Conservation (phyloP, 495 filamentous ascomycete species). For the Friedmanniomyces endolithicus region DNA sequence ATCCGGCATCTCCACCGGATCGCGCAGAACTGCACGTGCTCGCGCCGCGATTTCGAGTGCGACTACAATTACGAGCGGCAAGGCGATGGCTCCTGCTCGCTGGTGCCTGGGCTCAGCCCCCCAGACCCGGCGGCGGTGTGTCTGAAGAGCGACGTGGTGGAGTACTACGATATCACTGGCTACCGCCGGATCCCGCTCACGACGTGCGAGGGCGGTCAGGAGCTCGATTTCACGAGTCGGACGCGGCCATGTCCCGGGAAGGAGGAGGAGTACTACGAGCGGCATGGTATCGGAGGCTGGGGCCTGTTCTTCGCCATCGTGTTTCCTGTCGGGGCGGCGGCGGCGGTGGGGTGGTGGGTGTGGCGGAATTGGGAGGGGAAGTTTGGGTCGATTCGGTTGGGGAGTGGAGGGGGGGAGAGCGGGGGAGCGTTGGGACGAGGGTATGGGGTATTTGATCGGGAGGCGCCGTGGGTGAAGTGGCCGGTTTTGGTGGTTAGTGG, state of each 20-base stretch:
- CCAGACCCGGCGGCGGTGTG: slow-evolving; percentile 58
- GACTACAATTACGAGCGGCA: slow-evolving; percentile 87
- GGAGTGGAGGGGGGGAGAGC: slow-evolving; percentile 40
- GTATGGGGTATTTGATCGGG: slow-evolving; percentile 41
- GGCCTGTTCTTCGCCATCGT: slow-evolving; percentile 81
- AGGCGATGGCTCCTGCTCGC: slow-evolving; percentile 57
- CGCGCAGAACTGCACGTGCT: slow-evolving; percentile 66
- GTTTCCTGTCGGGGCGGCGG: slow-evolving; percentile 56
- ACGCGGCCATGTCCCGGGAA: slow-evolving; percentile 55
- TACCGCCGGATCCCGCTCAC: slow-evolving; percentile 85
- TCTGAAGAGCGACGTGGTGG: slow-evolving; percentile 49
- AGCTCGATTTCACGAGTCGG: slow-evolving; percentile 50
- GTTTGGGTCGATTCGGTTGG: slow-evolving; percentile 79
- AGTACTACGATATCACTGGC: slow-evolving; percentile 73
- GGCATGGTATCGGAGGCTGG: slow-evolving; percentile 57
- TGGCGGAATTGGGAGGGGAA: slow-evolving; percentile 78
- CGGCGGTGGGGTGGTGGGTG: slow-evolving; percentile 67
- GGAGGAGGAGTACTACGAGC: slow-evolving; percentile 64
- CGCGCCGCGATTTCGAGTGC: slow-evolving; percentile 81
- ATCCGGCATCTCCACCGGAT: slow-evolving; percentile 57
- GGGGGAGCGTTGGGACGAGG: slow-evolving; percentile 4
- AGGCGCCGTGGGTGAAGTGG: slow-evolving; percentile 58
- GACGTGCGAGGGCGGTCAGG: slow-evolving; percentile 63
- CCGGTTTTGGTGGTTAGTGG: slow-evolving; percentile 69
- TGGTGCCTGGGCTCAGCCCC: slow-evolving; percentile 56